Evolutionary conservation across 495 filamentous ascomycete species (phyloP), one percentile per base, ranked within the genome.

Genomic region (Annulohypoxylon maeteangense): DNA sequence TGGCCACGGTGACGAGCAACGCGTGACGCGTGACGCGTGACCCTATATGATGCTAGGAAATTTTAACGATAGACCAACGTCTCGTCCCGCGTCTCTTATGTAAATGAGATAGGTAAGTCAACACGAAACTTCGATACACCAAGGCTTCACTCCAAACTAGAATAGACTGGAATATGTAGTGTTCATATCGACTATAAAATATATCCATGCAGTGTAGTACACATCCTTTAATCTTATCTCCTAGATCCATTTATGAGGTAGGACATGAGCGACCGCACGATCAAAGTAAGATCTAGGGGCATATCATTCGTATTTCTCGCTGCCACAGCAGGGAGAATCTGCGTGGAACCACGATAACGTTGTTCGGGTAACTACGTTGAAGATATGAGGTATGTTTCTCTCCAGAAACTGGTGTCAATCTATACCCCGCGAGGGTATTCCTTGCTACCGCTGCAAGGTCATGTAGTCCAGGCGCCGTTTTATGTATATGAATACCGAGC

Each of bases 301-400:
- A 58, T 40, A 12, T 38, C 31, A 12, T 38, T 66, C 16, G 38
- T 29, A 50, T 61, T 50, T 29, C 27, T 44, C 44, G 47, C 25
- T 55, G 18, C 11, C 48, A 61, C 62, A 31, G 16, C 48, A 53
- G 31, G 31, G 44, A 22, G 27, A 47, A 16, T 44, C 31, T 10
- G 4, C 14, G 56, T 53, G 57, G 4, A 58, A 71, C 62, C 14
- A 45, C 51, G 58, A 57, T n/a, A 67, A 67, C 25, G 22, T 20
- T 27, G 0, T 22, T 36, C 59, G 59, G 59, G 27, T 22, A 11
- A 16, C 20, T 22, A 22, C 45, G 40, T 29, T 54, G 40, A 10
- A 34, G 27, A 45, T 50, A n/a, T n/a, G n/a, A n/a, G n/a, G n/a
- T 14, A 53, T 53, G 27, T 31, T 53, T 53, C 27, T 14, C 25